Evolutionary conservation across 2,329 filamentous ascomycete species (phyloP).

Genomic region (Amphichorda felina): DNA sequence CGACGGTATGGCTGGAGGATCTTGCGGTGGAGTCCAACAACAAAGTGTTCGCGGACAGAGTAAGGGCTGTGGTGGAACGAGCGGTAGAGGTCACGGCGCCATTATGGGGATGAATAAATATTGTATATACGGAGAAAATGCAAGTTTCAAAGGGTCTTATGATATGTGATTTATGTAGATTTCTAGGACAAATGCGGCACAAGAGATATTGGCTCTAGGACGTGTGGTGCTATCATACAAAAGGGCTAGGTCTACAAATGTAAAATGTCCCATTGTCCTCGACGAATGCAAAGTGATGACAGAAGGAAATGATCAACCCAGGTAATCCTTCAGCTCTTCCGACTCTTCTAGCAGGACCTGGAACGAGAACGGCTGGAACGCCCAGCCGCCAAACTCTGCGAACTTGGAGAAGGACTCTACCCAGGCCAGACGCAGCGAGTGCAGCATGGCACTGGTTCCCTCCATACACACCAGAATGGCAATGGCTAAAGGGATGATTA

Average conservation of each 20-base stretch:
- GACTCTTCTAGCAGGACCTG: conserved; percentile 76
- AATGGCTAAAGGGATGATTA: conserved; percentile 22
- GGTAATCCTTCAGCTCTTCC: conserved; percentile 44
- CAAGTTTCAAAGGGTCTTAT: neutral
- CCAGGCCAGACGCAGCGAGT: conserved; percentile 85
- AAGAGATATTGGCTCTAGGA: neutral
- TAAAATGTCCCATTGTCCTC: neutral
- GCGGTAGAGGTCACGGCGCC: conserved; percentile 79
- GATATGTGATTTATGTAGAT: too few species aligned
- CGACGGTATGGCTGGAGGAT: conserved; percentile 84
- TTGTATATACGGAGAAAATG: neutral
- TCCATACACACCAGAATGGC: conserved; percentile 84
- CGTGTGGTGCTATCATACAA: neutral
- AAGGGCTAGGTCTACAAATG: conserved; percentile 2
- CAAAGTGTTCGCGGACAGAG: conserved; percentile 67
- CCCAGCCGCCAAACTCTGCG: conserved; percentile 79
- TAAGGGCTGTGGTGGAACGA: conserved; percentile 80
- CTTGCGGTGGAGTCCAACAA: conserved; percentile 81
- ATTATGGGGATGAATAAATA: conserved; percentile 38
- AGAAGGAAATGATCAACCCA: conserved; percentile 23
- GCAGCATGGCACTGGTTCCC: conserved; percentile 90
- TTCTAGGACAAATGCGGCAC: too few species aligned
- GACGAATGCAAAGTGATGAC: conserved; percentile 9
- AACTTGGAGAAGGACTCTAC: conserved; percentile 98
- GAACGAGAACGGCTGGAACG: conserved; percentile 86